A percentile compares a stretch with the other conserved stretches of the same genome.
Evolutionary conservation across 148 eudicot genomes (phyloP).

Genomic region (Heliamphora exappendiculata): DNA sequence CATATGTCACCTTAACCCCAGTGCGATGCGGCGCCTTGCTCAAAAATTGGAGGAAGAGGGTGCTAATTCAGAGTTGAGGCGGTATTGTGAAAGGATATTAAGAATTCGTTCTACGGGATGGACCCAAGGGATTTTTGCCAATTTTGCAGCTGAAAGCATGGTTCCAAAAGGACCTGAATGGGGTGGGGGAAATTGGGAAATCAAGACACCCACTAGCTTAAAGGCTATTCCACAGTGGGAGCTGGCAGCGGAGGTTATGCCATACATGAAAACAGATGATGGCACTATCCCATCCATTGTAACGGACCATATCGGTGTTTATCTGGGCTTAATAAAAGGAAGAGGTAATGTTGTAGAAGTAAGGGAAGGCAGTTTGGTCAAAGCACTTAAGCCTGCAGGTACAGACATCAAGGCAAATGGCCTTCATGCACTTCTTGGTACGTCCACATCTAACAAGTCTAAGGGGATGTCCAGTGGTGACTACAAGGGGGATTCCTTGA

Average conservation of each 20-base stretch:
- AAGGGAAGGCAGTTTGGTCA: conserved; percentile 87
- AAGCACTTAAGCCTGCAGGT: conserved; percentile 55
- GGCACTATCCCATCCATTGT: conserved; percentile 86
- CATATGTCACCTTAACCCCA: conserved; percentile 96
- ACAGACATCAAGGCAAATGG: conserved; percentile 41
- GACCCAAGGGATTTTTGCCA: conserved; percentile 99
- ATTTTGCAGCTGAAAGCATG: conserved; percentile 99
- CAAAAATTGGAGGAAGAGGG: conserved; percentile 93
- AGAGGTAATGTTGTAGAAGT: conserved; percentile 91
- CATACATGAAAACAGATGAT: conserved; percentile 93
- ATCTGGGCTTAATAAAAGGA: conserved; percentile 85
- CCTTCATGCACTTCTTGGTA: conserved; percentile 29
- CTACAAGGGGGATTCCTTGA: conserved; percentile 46
- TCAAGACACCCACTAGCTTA: conserved; percentile 74
- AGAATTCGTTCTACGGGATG: conserved; percentile 95
- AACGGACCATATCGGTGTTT: conserved; percentile 89
- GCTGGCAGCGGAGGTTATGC: conserved; percentile 92
- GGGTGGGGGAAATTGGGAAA: conserved; percentile 99
- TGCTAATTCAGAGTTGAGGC: conserved; percentile 71
- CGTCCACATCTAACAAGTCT: conserved; percentile 34
- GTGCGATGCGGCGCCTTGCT: conserved; percentile 96
- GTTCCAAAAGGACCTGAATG: conserved; percentile 97
- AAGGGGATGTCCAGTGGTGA: conserved; percentile 35
- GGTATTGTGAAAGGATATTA: conserved; percentile 89
- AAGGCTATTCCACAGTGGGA: conserved; percentile 94